Conservation (phyloP, 495 filamentous ascomycete species). For the Tuber umbilicatum region DNA sequence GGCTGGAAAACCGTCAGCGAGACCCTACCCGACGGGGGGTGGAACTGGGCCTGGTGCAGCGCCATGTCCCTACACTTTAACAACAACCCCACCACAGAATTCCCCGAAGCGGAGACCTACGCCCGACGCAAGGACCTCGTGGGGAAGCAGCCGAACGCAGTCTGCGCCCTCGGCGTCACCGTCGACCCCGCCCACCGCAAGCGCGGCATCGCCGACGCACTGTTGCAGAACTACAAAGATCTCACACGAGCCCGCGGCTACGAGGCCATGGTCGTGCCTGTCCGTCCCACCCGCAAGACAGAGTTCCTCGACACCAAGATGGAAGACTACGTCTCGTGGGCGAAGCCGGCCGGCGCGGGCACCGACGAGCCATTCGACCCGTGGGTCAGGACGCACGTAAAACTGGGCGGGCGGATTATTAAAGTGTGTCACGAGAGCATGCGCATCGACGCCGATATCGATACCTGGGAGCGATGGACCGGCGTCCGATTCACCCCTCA, state of each 20-base stretch:
- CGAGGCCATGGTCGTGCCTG: neutral
- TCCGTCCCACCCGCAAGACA: neutral
- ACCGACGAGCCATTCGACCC: neutral
- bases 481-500: neutral
- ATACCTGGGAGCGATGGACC: neutral
- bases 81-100: neutral
- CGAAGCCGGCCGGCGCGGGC: neutral
- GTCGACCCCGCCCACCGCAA: neutral
- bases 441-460: neutral
- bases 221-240: neutral
- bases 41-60: neutral
- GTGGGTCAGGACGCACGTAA: neutral
- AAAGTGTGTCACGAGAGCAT: neutral
- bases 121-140: neutral
- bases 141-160: neutral
- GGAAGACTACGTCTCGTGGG: neutral
- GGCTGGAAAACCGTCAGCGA: neutral
- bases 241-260: neutral
- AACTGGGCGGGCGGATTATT: neutral
- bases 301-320: neutral
- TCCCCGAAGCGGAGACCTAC: neutral
- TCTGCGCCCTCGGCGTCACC: neutral
- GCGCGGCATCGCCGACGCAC: neutral
- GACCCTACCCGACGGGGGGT: neutral
- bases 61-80: neutral